Evolutionary conservation across 257 asterid genomes (phyloP).

Genomic region (Rauvolfia tetraphylla): DNA sequence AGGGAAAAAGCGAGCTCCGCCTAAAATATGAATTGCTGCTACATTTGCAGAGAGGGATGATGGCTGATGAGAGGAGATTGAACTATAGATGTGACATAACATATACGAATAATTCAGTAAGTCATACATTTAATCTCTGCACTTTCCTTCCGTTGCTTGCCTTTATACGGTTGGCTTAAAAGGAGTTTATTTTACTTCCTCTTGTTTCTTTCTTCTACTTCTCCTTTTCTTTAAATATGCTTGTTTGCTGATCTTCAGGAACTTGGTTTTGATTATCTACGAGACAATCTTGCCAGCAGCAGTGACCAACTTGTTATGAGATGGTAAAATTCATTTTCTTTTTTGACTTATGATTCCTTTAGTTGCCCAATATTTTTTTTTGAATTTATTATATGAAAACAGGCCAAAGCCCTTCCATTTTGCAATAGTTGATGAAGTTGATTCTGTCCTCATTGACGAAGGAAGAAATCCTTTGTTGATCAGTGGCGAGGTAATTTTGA

Average conservation of each 20-base stretch:
- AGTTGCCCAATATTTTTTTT: constrained; percentile 13
- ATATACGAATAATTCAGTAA: constrained; percentile 86
- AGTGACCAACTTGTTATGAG: constrained; percentile 87
- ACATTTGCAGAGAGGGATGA: constrained; percentile 71
- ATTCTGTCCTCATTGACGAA: constrained; percentile 95
- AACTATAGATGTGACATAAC: constrained; percentile 92
- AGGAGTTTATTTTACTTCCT: constrained; percentile 1
- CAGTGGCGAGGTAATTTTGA: constrained; percentile 79
- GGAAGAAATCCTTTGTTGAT: constrained; percentile 95
- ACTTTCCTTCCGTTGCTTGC: neutral
- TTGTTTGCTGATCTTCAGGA: constrained; percentile 48
- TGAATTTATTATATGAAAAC: constrained; percentile 29
- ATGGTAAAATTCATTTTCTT: constrained; percentile 54
- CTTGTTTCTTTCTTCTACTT: constrained; percentile 1
- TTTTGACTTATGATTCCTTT: constrained; percentile 10
- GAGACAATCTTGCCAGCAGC: constrained; percentile 82
- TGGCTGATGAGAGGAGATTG: constrained; percentile 54
- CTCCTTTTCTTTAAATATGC: constrained; percentile 7
- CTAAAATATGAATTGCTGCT: neutral
- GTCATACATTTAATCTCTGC: constrained; percentile 18
- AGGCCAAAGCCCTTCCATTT: constrained; percentile 98
- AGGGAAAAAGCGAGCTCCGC: neutral
- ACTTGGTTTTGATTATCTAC: constrained; percentile 94
- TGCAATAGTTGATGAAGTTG: constrained; percentile 98
- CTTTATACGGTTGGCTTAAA: constrained; percentile 5